These are phyloP conservation scores for Urochloa ruziziensis DNA, from an alignment of 176 grass and related monocot species.

Conservation along the genomic window DNA sequence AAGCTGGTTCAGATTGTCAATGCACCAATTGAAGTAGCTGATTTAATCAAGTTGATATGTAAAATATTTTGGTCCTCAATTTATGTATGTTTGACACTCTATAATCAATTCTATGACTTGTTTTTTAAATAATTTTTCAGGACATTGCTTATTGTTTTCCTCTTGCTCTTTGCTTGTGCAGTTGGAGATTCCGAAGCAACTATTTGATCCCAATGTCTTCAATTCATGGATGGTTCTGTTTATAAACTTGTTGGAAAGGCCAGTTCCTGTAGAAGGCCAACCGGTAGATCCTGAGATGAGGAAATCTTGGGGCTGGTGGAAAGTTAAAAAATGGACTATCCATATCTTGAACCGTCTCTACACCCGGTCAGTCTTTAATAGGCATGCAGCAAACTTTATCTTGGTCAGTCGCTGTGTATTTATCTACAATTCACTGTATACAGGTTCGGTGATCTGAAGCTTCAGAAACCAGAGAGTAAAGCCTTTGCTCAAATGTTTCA, in stretches of 20 bases:
- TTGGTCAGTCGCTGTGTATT: conserved; percentile 26
- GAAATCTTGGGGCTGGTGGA: conserved; percentile 96
- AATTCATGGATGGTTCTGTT: conserved; percentile 93
- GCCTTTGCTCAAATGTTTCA: conserved; percentile 96
- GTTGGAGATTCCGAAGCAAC: conserved; percentile 90
- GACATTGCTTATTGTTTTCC: not conserved
- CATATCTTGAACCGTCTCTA: conserved; percentile 89
- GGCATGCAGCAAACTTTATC: not conserved
- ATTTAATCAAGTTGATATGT: conserved; percentile 90
- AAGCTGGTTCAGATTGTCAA: conserved; percentile 82
- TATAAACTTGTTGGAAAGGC: conserved; percentile 73
- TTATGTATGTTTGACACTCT: conserved; percentile 63
- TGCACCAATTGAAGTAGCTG: conserved; percentile 84
- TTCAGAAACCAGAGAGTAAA: conserved; percentile 90
- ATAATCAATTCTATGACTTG: conserved; percentile 22
- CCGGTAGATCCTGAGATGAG: conserved; percentile 66
- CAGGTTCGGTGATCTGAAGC: conserved; percentile 95
- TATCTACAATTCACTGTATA: conserved; percentile 8
- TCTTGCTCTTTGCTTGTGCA: conserved; percentile 32
- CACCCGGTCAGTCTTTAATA: conserved; percentile 59
- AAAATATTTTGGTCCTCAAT: conserved; percentile 99
- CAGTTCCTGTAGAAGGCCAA: conserved; percentile 75
- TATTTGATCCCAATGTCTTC: conserved; percentile 68
- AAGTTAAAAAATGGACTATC: conserved; percentile 91
- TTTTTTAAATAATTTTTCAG: conserved; percentile 1